Base-by-base conservation (phyloP, 768 basidiomycete species). In the Erythrobasidium yunnanense region DNA sequence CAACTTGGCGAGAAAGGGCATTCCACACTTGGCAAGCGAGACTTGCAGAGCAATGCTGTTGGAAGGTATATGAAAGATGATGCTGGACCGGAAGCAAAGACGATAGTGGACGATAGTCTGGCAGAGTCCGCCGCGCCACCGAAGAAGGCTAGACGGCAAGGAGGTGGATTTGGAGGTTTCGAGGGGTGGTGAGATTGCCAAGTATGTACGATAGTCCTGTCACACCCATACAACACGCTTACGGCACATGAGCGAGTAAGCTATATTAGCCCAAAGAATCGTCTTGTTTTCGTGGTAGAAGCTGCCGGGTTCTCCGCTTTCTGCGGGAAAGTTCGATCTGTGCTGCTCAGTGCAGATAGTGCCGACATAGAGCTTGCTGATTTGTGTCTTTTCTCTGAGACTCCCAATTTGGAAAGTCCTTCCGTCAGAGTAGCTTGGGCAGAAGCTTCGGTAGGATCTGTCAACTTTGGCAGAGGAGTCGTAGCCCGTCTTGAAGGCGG, bases 111-210 rank as follows among this genome's bases (percentile, higher is more conserved):
- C 13, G 66, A 69, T 50, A 63, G 66, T 50, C 57, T 72, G 32
- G 62, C 49, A 17, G 57, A 62, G 17, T 34, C 34, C 18, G 45
- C 32, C 18, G 53, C 35, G 42, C 35, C 52, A 7, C 22, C 67
- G 1, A 53, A 85, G 34, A 76, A 77, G 60, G 86, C 85, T 75
- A 93, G 91, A 81, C 87, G 86, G 77, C 83, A 87, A 71, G 85
- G 83, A 69, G 75, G 85, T 38, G 92, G 91, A 1, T 96, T 97
- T 76, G 91, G 92, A n/a, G 80, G 90, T 74, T 92, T 92, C 65
- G 84, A 85, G 25, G 83, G 82, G 33, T 91, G 88, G 88, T 91
- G 77, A 68, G 15, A 13, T 27, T 15, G 50, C 17, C 34, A 29
- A 27, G 11, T 8, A n/a, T 42, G 38, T 42, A 11, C 11, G 11